Evolutionary conservation across 805 yeast genomes (phyloP), one percentile per base, ranked within the genome.

Genomic region (Yarrowia yakushimensis): DNA sequence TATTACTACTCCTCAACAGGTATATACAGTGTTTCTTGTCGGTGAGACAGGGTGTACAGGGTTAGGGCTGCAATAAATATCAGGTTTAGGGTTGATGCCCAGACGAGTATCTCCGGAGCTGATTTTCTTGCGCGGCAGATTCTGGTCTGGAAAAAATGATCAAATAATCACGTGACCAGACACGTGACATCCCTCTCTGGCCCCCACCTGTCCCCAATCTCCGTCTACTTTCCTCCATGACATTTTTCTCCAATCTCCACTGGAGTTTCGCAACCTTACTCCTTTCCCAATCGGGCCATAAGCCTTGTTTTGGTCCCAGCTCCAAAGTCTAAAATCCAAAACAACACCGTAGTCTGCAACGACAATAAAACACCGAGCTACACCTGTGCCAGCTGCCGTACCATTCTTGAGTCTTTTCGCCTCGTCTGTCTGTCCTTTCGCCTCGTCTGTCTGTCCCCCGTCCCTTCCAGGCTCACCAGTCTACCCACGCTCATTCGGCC

Each of bases 301-400:
- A 34, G 59, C 59, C 43, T 52, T 52, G 59, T 52, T 52, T 52
- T 52, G 42, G 59, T 52, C 59, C 59, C 59, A 52, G 37, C 11
- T 52, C 31, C 59, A 34, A 52, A 52, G 20, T 4, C 20, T 25
- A 36, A 34, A 25, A 23, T 52, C 59, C 59, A 23, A 52, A 52
- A 52, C 59, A 33, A 50, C 42, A 23, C n/a, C 15, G 13, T n/a
- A 50, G 37, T 42, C n/a, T 25, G 57, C 39, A 50, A 15, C 20
- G 42, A 33, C 27, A 50, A 33, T 50, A n/a, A 50, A 50, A 45
- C 52, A 18, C 52, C 55, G 27, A 3, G 27, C 54, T 18, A 46
- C 36, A 36, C 41, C 41, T 17, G 23, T 36, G 41, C 41, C 10
- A 9, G 23, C 18, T 18, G 23, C 41, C 10, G 22, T 36, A 17